These are phyloP conservation scores for Mycothermus thermophilus DNA, from an alignment of 495 filamentous ascomycete genomes.

Conservation along the genomic window DNA sequence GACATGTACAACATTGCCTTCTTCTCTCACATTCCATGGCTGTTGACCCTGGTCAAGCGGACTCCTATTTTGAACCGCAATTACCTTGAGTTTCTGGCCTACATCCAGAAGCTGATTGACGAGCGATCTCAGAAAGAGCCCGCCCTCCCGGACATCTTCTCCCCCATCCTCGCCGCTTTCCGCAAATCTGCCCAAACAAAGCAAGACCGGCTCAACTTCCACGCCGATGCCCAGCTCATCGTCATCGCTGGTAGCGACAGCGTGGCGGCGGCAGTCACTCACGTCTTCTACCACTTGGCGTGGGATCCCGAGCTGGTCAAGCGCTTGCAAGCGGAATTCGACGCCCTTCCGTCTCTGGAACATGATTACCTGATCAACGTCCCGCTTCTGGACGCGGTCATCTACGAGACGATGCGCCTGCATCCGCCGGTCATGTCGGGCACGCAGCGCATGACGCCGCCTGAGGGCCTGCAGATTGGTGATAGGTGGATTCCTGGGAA, in stretches of 20 bases:
- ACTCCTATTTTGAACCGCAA: conserved; percentile 9
- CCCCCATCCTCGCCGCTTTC: conserved; percentile 24
- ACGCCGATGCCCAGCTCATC: conserved; percentile 25
- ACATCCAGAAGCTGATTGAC: conserved; percentile 17
- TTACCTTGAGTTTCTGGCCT: conserved; percentile 10
- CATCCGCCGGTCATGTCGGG: conserved; percentile 37
- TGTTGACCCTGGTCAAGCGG: conserved; percentile 11
- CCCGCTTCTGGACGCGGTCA: conserved; percentile 30
- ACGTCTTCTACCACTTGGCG: conserved; percentile 38
- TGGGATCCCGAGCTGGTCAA: conserved; percentile 24
- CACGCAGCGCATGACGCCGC: conserved; percentile 28
- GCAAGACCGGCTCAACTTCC: conserved; percentile 19
- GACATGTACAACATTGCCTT: conserved; percentile 14
- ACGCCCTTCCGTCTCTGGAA: conserved; percentile 11
- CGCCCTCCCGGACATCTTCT: conserved; percentile 22
- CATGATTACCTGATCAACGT: conserved; percentile 10
- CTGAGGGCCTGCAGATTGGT: conserved; percentile 29
- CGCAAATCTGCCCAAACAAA: conserved; percentile 21
- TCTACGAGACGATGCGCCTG: conserved; percentile 42
- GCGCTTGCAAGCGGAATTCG: conserved; percentile 29
- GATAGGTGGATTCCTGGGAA: conserved; percentile 25
- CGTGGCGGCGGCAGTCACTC: conserved; percentile 32
- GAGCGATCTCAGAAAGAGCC: conserved; percentile 25
- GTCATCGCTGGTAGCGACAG: conserved; percentile 41
- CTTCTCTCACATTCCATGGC: conserved; percentile 15